Evolutionary conservation across 2,329 filamentous ascomycete species (phyloP), one percentile per base, ranked within the genome.

Genomic region (Colletotrichum abscissum): DNA sequence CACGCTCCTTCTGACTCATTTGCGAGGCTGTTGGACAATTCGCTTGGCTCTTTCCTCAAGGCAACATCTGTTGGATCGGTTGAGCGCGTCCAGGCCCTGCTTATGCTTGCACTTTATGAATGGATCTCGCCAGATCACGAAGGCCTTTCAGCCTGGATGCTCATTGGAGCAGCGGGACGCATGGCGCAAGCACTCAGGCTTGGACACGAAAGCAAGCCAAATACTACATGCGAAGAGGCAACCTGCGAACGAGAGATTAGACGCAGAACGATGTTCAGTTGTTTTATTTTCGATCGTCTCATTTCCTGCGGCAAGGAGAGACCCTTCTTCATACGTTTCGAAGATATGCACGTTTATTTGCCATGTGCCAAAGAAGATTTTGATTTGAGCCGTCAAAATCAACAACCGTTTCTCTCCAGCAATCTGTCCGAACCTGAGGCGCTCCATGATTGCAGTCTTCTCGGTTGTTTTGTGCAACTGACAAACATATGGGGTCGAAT

Each of bases 201-300:
- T n/a, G 87, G 90, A n/a, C 89, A 88, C 74, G 89, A 88, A 42
- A 86, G 89, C 69, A 82, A 80, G 68, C 12, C 38, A 2, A 52
- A 8, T 46, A 1, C 42, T 46, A 24, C 58, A 16, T 8, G 24
- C n/a, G 66, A 69, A 76, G 77, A 22, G 74, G 78, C 55, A 76
- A 79, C 24, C 80, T 86, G 30, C 69, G 69, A 75, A 65, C 77
- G 89, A 71, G 92, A 95, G 79, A 87, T 92, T 12, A 85, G 88
- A 72, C 86, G 93, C 35, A 88, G 93, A 11, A 93, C 92, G 0
- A 92, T 94, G 84, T 94, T 92, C 84, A 93, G 92, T 76, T 93
- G 92, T 77, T 91, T 93, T 72, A 90, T 94, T 65, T 85, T 94
- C 77, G 93, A 95, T 79, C 88, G 92, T 5, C 89, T 93, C 80